Evolutionary conservation across 495 filamentous ascomycete species (phyloP).

Genomic region (Immersiella caudata): DNA sequence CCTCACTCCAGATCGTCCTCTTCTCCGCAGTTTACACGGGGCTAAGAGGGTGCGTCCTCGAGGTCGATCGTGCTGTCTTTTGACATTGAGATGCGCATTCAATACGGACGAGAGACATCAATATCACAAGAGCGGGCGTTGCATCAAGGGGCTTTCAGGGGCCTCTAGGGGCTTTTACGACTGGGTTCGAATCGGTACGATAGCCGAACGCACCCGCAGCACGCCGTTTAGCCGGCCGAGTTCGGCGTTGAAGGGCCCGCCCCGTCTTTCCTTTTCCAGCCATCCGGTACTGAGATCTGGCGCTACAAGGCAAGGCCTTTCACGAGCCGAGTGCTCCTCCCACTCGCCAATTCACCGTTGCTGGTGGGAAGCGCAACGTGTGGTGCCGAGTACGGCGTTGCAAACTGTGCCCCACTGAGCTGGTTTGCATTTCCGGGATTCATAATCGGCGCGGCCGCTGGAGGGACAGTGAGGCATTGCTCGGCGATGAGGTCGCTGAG

Average conservation of each 20-base stretch:
- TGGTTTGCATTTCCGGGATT: constrained; percentile 9
- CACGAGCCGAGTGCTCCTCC: constrained; percentile 23
- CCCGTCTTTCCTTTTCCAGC: constrained; percentile 14
- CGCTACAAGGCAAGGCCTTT: constrained; percentile 6
- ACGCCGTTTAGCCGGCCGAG: constrained; percentile 15
- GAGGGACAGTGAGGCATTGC: constrained; percentile 1
- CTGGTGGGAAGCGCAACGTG: not conserved
- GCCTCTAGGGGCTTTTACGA: not conserved
- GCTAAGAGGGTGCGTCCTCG: not conserved
- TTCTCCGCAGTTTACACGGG: not conserved
- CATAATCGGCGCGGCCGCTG: not conserved
- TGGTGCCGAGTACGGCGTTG: constrained; percentile 5
- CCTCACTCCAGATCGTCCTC: not conserved
- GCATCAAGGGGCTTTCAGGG: constrained; percentile 2
- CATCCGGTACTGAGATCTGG: constrained; percentile 13
- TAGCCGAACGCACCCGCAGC: constrained; percentile 11
- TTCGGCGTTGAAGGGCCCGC: not conserved
- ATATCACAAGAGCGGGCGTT: not conserved
- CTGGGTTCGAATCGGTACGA: not conserved
- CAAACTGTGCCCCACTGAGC: constrained; percentile 6
- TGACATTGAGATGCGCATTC: not conserved
- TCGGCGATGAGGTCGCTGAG: not conserved
- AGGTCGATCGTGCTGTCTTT: constrained; percentile 6
- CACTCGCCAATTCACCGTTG: constrained; percentile 22
- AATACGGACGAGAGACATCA: not conserved